phyloP scores from a whole-genome alignment of 2,329 filamentous ascomycete species.

The Coniochaeta ligniaria region DNA sequence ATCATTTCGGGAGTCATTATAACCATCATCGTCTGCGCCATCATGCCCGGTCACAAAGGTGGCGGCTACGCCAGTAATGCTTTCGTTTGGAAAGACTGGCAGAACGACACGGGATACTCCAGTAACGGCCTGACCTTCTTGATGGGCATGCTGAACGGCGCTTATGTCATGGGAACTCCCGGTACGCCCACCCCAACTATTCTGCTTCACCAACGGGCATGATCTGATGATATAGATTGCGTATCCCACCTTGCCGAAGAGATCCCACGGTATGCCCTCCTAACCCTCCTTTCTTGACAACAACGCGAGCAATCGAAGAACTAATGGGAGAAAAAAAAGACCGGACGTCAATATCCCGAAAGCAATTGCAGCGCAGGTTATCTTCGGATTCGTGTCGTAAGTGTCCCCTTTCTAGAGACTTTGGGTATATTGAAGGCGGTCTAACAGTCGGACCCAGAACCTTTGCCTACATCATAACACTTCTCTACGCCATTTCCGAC shows the following conservation, averaged over 20 bases:
- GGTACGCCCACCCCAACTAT: too few species aligned
- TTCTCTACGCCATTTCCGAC: constrained; percentile 53
- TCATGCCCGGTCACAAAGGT: constrained; percentile 35
- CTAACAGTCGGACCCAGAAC: too few species aligned
- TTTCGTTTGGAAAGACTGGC: constrained; percentile 34
- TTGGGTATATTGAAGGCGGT: too few species aligned
- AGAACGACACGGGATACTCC: constrained; percentile 28
- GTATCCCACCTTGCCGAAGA: constrained; percentile 63
- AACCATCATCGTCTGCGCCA: constrained; percentile 45
- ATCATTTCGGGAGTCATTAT: constrained; percentile 46
- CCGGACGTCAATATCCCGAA: constrained; percentile 45
- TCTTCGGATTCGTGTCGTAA: constrained; percentile 42
- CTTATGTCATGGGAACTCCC: constrained; percentile 61
- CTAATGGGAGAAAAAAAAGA: too few species aligned
- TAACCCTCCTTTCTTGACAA: too few species aligned
- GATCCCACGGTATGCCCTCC: constrained; percentile 46
- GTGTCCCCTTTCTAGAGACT: too few species aligned
- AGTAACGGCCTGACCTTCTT: constrained; percentile 34
- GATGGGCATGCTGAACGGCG: constrained; percentile 50
- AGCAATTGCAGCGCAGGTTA: constrained; percentile 41
- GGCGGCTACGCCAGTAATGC: constrained; percentile 21
- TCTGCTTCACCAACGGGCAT: too few species aligned
- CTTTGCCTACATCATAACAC: constrained; percentile 41
- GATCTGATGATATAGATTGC: too few species aligned
- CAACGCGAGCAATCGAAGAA: too few species aligned